Percentiles rank a stretch among this genome's conserved stretches.
phyloP scores from a whole-genome alignment of 192 early-diverging fungal genomes.

The Entomortierella parvispora region DNA sequence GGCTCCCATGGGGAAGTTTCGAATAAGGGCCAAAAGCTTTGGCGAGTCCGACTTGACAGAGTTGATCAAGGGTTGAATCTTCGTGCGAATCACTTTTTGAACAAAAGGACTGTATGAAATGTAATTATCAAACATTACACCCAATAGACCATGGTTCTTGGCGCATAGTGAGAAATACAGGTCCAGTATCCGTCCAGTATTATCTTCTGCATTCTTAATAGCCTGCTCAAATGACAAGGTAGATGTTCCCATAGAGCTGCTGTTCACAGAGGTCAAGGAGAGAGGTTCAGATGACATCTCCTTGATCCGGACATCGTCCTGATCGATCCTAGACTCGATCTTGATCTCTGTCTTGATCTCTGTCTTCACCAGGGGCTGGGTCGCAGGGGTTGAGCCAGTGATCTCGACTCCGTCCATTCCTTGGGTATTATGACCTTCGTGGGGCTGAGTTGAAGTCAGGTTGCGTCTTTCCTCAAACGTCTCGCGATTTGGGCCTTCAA shows the following conservation, averaged over 20 bases:
- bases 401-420: constrained; percentile 13
- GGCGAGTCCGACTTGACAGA: constrained; percentile 67
- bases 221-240: constrained; percentile 14
- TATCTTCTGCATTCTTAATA: constrained; percentile 64
- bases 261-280: constrained; percentile 45
- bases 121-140: constrained; percentile 33
- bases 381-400: neutral
- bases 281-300: constrained; percentile 54
- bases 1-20: constrained; percentile 75
- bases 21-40: constrained; percentile 64
- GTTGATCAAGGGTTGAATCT: constrained; percentile 74
- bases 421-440: too few species aligned
- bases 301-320: neutral
- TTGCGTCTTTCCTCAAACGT: neutral
- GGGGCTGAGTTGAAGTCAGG: too few species aligned
- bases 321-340: constrained; percentile 9
- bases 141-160: constrained; percentile 75
- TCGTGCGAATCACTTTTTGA: constrained; percentile 63
- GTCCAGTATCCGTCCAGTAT: constrained; percentile 73
- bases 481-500: constrained; percentile 20
- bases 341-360: constrained; percentile 18
- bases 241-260: neutral
- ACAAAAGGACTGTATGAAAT: constrained; percentile 39
- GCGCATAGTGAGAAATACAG: constrained; percentile 81
- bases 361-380: neutral